phyloP scores from a whole-genome alignment of 139 green algal genomes.

The Volvox reticuliferus region DNA sequence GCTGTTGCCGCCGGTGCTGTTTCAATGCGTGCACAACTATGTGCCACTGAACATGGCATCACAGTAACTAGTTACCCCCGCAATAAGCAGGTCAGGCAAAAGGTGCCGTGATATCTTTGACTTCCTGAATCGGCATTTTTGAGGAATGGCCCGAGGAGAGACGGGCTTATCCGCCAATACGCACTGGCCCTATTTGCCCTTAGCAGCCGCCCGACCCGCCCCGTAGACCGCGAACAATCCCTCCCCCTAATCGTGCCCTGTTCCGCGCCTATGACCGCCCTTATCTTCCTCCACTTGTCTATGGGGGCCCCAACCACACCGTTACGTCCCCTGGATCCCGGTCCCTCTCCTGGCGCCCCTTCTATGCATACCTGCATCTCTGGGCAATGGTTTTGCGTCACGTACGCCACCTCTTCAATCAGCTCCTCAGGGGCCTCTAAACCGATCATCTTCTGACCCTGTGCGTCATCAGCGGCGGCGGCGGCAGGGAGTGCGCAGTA shows the following conservation, averaged over 20 bases:
- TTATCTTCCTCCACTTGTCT: not conserved
- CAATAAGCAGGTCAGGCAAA: too few relatives aligned
- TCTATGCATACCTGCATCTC: not conserved
- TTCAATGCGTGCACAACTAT: too few relatives aligned
- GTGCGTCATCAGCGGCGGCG: not conserved
- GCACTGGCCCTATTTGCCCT: not conserved
- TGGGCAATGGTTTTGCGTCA: not conserved
- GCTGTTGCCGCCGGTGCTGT: too few relatives aligned
- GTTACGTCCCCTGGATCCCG: not conserved
- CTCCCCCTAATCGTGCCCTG: not conserved
- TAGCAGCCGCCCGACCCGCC: not conserved
- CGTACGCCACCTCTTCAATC: not conserved
- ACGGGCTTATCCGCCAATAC: not conserved
- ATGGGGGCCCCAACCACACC: not conserved
- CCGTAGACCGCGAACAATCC: not conserved
- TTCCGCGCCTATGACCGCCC: too few relatives aligned
- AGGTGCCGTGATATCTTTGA: too few relatives aligned
- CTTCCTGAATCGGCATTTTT: too few relatives aligned
- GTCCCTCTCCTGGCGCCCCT: not conserved
- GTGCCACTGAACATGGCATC: too few relatives aligned
- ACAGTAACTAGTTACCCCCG: too few relatives aligned
- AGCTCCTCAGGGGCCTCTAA: conserved; percentile 66
- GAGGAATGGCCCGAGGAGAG: too few relatives aligned
- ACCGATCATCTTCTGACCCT: conserved; percentile 83
- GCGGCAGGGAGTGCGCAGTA: not conserved